Evolutionary conservation across 1,284 basidiomycete species (phyloP).

Genomic region (Moesziomyces antarcticus): DNA sequence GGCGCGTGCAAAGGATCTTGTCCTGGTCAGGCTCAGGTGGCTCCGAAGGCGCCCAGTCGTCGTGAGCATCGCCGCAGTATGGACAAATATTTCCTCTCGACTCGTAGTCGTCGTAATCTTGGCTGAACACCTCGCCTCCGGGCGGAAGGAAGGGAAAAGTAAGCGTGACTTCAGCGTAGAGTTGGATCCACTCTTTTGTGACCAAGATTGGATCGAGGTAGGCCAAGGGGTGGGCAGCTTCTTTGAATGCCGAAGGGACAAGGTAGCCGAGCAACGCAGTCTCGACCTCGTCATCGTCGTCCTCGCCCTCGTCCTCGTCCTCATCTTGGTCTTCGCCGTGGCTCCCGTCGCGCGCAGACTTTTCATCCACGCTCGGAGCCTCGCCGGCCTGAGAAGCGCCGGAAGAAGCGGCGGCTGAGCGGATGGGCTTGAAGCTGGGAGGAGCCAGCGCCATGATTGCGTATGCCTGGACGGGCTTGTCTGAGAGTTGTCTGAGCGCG

Average conservation of each 20-base stretch:
- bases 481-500: too few relatives aligned
- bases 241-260: constrained; percentile 30
- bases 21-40: too few relatives aligned
- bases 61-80: too few relatives aligned
- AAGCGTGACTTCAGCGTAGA: constrained; percentile 45
- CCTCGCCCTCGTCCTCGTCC: background rate
- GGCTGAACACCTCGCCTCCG: constrained; percentile 16
- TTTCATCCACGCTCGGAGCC: too few relatives aligned
- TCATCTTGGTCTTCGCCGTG: background rate
- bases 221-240: constrained; percentile 20
- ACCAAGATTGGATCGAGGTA: constrained; percentile 23
- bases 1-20: constrained; percentile 19
- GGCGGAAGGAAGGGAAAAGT: constrained; percentile 38
- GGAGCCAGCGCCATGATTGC: constrained; percentile 33
- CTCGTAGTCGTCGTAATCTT: constrained; percentile 18
- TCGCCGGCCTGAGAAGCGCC: too few relatives aligned
- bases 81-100: background rate
- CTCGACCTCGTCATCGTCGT: constrained; percentile 12
- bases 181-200: constrained; percentile 35
- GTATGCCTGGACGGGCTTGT: constrained; percentile 12
- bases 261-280: constrained; percentile 30
- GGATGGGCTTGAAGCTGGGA: constrained; percentile 5
- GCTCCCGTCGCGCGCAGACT: background rate
- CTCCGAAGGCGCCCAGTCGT: too few relatives aligned
- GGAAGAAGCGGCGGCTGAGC: background rate